A percentile compares a stretch with the other conserved stretches of the same genome.
Conservation (phyloP, 805 yeast species). For the Kuraishia molischiana region DNA sequence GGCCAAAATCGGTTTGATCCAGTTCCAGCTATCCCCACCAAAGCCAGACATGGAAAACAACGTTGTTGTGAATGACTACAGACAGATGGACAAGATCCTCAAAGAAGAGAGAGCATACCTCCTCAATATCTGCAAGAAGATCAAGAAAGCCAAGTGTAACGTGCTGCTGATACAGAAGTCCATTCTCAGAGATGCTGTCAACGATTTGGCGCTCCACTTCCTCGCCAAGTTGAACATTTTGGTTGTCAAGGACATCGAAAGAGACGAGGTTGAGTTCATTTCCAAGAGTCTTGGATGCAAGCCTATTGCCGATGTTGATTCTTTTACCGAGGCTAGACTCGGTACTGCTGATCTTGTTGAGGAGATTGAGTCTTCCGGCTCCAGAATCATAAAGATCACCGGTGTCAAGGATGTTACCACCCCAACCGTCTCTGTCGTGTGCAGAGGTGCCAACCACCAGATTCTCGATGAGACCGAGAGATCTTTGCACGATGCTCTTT, state of each 20-base stretch:
- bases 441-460: conserved; percentile 90
- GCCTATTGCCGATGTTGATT: conserved; percentile 92
- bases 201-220: conserved; percentile 90
- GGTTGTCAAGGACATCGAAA: conserved; percentile 91
- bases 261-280: conserved; percentile 93
- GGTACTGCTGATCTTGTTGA: conserved; percentile 90
- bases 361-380: conserved; percentile 82
- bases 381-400: conserved; percentile 80
- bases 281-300: conserved; percentile 81
- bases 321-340: conserved; percentile 85
- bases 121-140: conserved; percentile 89
- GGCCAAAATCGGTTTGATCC: conserved; percentile 83
- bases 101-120: conserved; percentile 96
- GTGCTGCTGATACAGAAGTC: conserved; percentile 85
- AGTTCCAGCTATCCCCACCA: conserved; percentile 93
- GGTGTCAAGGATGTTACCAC: conserved; percentile 55
- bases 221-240: conserved; percentile 84
- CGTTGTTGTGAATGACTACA: conserved; percentile 92
- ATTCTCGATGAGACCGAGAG: conserved; percentile 95
- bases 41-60: conserved; percentile 97
- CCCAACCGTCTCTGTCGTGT: conserved; percentile 79
- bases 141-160: conserved; percentile 94
- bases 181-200: conserved; percentile 90
- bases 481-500: conserved; percentile 93
- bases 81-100: conserved; percentile 98